A percentile compares a stretch with the other conserved stretches of the same genome.
phyloP scores from a whole-genome alignment of 495 filamentous ascomycete species.

The Viridothelium virens region DNA sequence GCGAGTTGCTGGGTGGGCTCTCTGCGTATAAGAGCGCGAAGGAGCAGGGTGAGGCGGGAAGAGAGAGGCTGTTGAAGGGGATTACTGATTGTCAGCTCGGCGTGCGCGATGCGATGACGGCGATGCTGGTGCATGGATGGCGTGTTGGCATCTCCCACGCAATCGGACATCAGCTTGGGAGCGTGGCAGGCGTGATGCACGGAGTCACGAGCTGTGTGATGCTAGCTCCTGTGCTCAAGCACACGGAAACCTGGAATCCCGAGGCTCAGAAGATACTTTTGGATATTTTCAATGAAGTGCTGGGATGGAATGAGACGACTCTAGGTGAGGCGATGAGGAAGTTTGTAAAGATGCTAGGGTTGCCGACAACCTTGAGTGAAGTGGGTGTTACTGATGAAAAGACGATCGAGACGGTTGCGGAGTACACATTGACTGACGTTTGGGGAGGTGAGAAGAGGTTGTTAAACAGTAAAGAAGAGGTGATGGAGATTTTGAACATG shows the following conservation, averaged over 20 bases:
- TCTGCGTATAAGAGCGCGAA: constrained; percentile 14
- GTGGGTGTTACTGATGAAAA: constrained; percentile 48
- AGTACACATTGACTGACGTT: constrained; percentile 46
- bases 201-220: constrained; percentile 61
- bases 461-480: constrained; percentile 37
- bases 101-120: constrained; percentile 49
- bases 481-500: constrained; percentile 49
- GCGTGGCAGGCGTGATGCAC: constrained; percentile 52
- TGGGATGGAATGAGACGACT: constrained; percentile 40
- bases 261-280: constrained; percentile 43
- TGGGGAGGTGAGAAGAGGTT: constrained; percentile 30
- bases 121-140: constrained; percentile 39
- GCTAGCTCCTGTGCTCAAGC: constrained; percentile 53
- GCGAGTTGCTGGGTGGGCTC: constrained; percentile 43
- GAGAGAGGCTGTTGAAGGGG: constrained; percentile 14
- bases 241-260: constrained; percentile 47
- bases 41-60: constrained; percentile 9
- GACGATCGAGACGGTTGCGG: constrained; percentile 43
- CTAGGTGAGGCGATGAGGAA: constrained; percentile 49
- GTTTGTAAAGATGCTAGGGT: constrained; percentile 47
- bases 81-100: constrained; percentile 44
- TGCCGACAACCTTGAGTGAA: constrained; percentile 50
- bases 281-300: constrained; percentile 35
- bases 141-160: constrained; percentile 55
- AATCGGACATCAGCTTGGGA: constrained; percentile 61